Conservation (phyloP, 164 flowering plant species). For the Macadamia tetraphylla region DNA sequence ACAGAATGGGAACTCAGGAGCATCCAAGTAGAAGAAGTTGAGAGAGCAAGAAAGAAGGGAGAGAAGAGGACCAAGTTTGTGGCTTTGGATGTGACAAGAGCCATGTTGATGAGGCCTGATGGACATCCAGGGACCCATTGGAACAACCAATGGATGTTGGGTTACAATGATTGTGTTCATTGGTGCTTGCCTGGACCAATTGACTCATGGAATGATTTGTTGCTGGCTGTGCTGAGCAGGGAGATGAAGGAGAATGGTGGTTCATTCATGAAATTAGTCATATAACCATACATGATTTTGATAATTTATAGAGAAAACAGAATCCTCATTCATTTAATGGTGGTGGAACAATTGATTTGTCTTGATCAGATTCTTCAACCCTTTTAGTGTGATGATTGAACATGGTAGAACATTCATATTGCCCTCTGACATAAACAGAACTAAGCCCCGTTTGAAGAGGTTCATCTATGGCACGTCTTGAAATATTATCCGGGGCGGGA, state of each 20-base stretch:
- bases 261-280: too few species aligned
- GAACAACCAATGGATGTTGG: slow-evolving; percentile 67
- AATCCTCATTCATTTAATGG: too few species aligned
- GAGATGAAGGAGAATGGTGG: background rate
- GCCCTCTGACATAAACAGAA: too few species aligned
- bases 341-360: too few species aligned
- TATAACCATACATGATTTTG: too few species aligned
- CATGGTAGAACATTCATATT: too few species aligned
- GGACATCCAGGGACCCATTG: slow-evolving; percentile 74
- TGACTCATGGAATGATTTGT: slow-evolving; percentile 76
- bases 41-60: slow-evolving; percentile 31
- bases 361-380: too few species aligned
- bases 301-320: too few species aligned
- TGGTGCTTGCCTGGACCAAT: slow-evolving; percentile 96
- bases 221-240: slow-evolving; percentile 33
- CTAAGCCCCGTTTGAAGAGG: too few species aligned
- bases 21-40: slow-evolving; percentile 50
- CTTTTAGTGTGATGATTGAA: too few species aligned
- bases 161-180: slow-evolving; percentile 72
- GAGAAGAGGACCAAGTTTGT: slow-evolving; percentile 36
- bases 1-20: slow-evolving; percentile 48
- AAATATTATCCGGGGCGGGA: too few species aligned
- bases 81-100: slow-evolving; percentile 64
- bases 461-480: too few species aligned
- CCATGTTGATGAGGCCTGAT: slow-evolving; percentile 85